A percentile compares a stretch with the other conserved stretches of the same genome.
Evolutionary conservation across 306 rosid species (phyloP).

Genomic region (Amphicarpaea edgeworthii): DNA sequence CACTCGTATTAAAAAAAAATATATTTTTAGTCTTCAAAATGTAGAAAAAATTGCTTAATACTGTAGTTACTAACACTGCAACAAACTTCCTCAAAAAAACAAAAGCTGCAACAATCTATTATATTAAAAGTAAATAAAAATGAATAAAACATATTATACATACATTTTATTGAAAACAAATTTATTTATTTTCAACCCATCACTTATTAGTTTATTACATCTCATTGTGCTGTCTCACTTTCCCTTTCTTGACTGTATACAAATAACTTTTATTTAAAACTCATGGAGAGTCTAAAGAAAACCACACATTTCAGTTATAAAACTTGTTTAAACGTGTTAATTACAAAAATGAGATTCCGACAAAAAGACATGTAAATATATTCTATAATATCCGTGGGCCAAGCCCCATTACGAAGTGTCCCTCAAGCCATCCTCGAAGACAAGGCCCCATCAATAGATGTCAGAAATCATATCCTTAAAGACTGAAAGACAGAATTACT

Average conservation of each 20-base stretch:
- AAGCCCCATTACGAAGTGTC: neutral
- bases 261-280: too few species aligned
- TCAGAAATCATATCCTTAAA: neutral
- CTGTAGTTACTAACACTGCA: neutral
- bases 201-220: too few species aligned
- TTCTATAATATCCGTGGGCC: neutral
- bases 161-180: too few species aligned
- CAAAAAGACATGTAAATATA: neutral
- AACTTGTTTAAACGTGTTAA: neutral
- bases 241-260: too few species aligned
- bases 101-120: too few species aligned
- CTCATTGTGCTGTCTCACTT: too few species aligned
- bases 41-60: neutral
- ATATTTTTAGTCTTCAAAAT: neutral
- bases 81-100: neutral
- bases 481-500: neutral
- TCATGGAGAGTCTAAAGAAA: neutral
- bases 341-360: neutral
- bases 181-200: too few species aligned
- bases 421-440: neutral
- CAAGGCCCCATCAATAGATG: neutral
- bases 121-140: too few species aligned
- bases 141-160: too few species aligned
- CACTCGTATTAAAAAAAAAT: neutral
- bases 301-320: neutral